Evolutionary conservation across 2,329 filamentous ascomycete species (phyloP).

Genomic region (Stenocarpella maydis): DNA sequence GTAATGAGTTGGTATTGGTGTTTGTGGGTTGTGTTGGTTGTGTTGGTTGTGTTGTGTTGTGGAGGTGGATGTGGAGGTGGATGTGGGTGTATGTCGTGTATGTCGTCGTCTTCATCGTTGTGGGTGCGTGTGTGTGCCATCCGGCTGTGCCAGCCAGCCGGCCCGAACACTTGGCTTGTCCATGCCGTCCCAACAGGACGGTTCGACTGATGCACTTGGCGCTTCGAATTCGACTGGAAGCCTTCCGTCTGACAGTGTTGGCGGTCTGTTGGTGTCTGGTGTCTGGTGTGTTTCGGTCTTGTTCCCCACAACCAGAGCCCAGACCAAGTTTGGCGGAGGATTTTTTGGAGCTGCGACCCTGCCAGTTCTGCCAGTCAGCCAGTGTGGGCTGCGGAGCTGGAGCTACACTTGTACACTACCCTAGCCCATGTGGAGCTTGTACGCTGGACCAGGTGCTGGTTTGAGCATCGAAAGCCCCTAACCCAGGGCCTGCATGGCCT

Average conservation of each 20-base stretch:
- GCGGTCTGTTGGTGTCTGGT: neutral
- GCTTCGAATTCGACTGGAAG: neutral
- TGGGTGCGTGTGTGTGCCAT: neutral
- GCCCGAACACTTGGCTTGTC: neutral
- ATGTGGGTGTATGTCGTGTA: neutral
- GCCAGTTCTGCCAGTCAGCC: too few relatives aligned
- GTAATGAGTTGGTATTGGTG: neutral
- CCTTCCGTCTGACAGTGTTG: neutral
- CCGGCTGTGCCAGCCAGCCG: neutral
- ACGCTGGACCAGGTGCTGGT: too few relatives aligned
- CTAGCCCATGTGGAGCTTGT: too few relatives aligned
- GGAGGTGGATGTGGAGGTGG: neutral
- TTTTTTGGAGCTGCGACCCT: neutral
- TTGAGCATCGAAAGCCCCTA: neutral
- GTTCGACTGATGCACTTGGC: constrained; percentile 5
- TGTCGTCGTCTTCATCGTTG: neutral
- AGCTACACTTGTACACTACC: neutral
- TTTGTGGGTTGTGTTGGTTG: neutral
- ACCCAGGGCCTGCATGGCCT: neutral
- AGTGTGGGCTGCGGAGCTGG: too few relatives aligned
- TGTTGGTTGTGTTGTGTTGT: neutral
- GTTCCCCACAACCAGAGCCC: neutral
- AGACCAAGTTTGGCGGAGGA: constrained; percentile 25
- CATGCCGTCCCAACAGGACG: neutral
- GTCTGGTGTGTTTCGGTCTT: too few relatives aligned